Base-by-base conservation (phyloP, 73 alveolate genomes). In the Breviolum minutum region DNA sequence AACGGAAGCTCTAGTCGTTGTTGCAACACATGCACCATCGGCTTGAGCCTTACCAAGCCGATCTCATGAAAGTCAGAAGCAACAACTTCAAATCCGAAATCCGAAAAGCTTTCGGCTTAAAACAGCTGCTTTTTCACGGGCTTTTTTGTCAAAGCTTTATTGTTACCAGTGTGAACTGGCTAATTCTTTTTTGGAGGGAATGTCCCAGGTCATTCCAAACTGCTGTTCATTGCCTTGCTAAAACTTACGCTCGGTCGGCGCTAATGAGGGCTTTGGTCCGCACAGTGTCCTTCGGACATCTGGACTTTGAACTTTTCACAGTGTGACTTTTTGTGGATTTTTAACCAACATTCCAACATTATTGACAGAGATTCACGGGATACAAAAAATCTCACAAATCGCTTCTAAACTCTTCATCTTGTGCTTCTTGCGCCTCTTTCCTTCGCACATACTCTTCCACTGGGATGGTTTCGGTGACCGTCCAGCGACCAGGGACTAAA, bases 381-480 rank as follows among this genome's bases (percentile, higher is more conserved):
- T 40, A 40, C 54, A 3, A 40, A 40, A 40, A 40, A 13, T 2
- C 30, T 64, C 66, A 87, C 79, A 85, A 27, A n/a, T 61, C 60
- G 7, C 20, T 29, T 85, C 76, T 60, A 14, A 24, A 9, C 64
- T 63, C 30, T 86, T 63, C 81, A 0, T 17, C 63, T 19, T 63
- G 80, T 85, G 81, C 30, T 85, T 22, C 83, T 64, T n/a, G 48
- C 22, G 73, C 95, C 14, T 17, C 64, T 48, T 88, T 71, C 62
- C 95, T 69, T 54, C 69, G 26, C 17, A 66, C 19, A 68, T 88
- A 88, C 63, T 88, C 95, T 48, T 71, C 89, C 48, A 63, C 62
- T 13, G 97, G 97, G 13, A 91, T 91, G 79, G 88, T 91, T 77
- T 91, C 63, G 24, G 97, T 91, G 89, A 91, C 97, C 24, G 97